These are phyloP conservation scores for Cyclospora cayetanensis DNA, from an alignment of 169 alveolate species.

Conservation along the genomic window DNA sequence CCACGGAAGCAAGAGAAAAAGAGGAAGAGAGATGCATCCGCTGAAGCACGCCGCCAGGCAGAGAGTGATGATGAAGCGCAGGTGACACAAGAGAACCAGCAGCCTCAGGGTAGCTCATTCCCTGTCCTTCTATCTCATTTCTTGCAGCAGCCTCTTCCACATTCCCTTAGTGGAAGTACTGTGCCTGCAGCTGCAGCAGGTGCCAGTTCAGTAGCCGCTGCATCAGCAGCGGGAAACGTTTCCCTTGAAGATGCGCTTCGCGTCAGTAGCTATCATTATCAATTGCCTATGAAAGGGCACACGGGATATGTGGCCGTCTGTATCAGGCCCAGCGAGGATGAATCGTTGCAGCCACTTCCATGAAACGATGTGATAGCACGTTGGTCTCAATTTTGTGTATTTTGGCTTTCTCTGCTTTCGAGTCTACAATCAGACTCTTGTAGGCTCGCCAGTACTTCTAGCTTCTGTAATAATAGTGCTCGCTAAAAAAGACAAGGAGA, in stretches of 20 bases:
- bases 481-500: no score
- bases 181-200: not conserved
- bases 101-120: conserved; percentile 8
- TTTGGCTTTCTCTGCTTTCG: no score
- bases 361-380: no score
- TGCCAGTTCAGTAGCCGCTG: not conserved
- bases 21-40: not conserved
- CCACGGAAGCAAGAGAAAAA: not conserved
- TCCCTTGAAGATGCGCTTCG: not conserved
- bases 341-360: conserved; percentile 30
- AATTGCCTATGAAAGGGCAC: conserved; percentile 72
- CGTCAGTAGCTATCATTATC: conserved; percentile 62
- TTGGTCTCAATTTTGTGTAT: no score
- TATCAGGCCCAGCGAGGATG: conserved; percentile 58
- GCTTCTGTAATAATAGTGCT: no score
- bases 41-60: not conserved
- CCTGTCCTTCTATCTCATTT: conserved; percentile 44
- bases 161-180: not conserved
- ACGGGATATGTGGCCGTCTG: conserved; percentile 70
- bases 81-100: conserved; percentile 7
- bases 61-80: not conserved
- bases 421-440: no score
- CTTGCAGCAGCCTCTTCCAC: conserved; percentile 32
- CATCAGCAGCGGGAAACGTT: not conserved
- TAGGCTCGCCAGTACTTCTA: no score